A percentile compares a stretch with the other conserved stretches of the same genome.
phyloP scores from a whole-genome alignment of 2,329 filamentous ascomycete species.

The Coleophoma cylindrospora region DNA sequence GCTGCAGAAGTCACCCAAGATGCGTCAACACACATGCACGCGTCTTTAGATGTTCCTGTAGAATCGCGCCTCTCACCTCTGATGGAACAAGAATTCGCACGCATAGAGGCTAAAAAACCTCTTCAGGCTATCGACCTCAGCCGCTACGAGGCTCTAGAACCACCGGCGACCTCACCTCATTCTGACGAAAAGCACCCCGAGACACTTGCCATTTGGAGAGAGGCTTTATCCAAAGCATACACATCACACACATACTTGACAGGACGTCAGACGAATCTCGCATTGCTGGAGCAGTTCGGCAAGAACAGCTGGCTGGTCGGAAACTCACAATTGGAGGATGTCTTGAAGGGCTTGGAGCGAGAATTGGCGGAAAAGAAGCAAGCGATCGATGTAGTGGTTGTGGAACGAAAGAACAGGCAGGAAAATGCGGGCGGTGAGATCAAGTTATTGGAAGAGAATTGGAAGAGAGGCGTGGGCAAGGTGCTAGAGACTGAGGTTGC shows the following conservation, averaged over 20 bases:
- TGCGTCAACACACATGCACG: conserved; percentile 30
- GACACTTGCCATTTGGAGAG: conserved; percentile 6
- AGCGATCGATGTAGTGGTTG: conserved; percentile 69
- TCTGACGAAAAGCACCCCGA: conserved; percentile 30
- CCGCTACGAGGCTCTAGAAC: conserved; percentile 77
- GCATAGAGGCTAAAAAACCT: conserved; percentile 56
- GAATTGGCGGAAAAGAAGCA: conserved; percentile 66
- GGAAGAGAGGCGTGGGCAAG: conserved; percentile 72
- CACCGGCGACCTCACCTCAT: conserved; percentile 36
- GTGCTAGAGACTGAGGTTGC: conserved; percentile 86
- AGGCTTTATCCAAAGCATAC: conserved; percentile 41
- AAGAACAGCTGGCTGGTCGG: conserved; percentile 88
- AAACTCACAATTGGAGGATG: conserved; percentile 74
- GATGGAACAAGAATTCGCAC: conserved; percentile 63
- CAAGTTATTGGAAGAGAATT: conserved; percentile 66
- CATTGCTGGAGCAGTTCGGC: conserved; percentile 39
- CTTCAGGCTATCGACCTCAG: conserved; percentile 65
- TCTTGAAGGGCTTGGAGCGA: conserved; percentile 63
- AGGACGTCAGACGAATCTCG: conserved; percentile 20
- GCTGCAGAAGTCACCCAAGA: conserved; percentile 50
- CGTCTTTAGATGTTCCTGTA: conserved; percentile 52
- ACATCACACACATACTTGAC: conserved; percentile 52
- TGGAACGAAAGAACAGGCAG: conserved; percentile 65
- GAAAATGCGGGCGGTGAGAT: conserved; percentile 70
- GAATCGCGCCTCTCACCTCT: conserved; percentile 56